Conservation (phyloP, 805 yeast species). For the Hanseniaspora pseudoguilliermondii region DNA sequence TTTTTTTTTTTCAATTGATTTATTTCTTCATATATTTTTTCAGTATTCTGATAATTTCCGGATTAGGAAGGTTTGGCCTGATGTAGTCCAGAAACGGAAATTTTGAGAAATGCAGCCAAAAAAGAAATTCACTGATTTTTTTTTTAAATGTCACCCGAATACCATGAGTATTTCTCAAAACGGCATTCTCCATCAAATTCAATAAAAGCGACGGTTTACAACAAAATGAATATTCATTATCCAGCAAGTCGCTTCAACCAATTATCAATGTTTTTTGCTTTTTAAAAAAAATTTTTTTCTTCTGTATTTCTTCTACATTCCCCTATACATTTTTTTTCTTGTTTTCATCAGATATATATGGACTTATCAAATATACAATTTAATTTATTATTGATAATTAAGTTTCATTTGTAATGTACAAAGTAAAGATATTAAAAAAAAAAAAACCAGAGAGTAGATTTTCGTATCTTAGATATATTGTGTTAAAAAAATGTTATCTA, state of each 20-base stretch:
- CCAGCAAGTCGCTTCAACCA: background rate
- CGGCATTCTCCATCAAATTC: background rate
- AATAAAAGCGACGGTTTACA: background rate
- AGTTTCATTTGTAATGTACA: too few relatives aligned
- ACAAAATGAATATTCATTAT: background rate
- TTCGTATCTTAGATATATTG: conserved; percentile 12
- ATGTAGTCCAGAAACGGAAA: background rate
- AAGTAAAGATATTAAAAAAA: background rate
- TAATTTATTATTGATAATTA: too few relatives aligned
- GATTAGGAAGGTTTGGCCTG: background rate
- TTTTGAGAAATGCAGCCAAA: background rate
- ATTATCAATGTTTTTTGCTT: background rate
- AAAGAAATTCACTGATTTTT: background rate
- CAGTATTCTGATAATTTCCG: background rate
- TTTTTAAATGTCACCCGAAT: background rate
- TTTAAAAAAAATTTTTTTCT: background rate
- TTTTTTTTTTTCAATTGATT: background rate
- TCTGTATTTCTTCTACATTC: background rate
- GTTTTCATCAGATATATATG: background rate
- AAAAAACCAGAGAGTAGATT: conserved; percentile 13
- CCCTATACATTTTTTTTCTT: background rate
- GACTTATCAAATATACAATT: too few relatives aligned
- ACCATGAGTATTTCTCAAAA: background rate
- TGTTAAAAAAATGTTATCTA: conserved; percentile 12
- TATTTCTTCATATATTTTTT: background rate